Evolutionary conservation across 2,329 filamentous ascomycete species (phyloP), one percentile per base, ranked within the genome.

Genomic region (Alternaria sp.): DNA sequence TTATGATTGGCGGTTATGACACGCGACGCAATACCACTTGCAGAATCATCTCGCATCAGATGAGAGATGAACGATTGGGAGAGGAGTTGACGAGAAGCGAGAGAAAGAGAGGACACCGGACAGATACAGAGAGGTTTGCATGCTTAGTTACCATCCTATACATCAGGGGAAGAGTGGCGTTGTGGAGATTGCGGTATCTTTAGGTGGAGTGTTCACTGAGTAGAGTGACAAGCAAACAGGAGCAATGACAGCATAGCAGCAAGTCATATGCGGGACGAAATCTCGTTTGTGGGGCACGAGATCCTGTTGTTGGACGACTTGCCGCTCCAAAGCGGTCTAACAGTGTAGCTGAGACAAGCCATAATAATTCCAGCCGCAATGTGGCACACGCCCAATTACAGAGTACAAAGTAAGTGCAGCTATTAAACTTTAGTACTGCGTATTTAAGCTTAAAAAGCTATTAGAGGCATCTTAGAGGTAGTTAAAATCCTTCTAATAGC

Each of bases 241-340:
- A 40, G 19, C 17, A 15, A 46, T 56, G 53, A 46, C 40, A 46
- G 23, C 17, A 30, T 45, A 21, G 13, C 26, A 21, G 13, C 23
- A 56, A 30, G 36, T 46, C 9, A 55, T n/a, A 23, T 55, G 36
- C 12, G 52, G 25, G 25, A 43, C 32, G 32, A 17, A 26, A 45
- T 44, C 52, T 28, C 40, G 40, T 25, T 36, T 40, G 55, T 36
- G 45, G 46, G 45, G 45, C 53, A 46, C 45, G 25, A 57, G 53
- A 57, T 50, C 45, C 32, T 49, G 43, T 28, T 26, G 44, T 36
- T 57, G 28, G 23, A 57, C 43, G 28, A 51, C 30, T 40, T 57
- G 55, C 55, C 45, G 21, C 21, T 51, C 55, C 19, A 57, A 51
- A 57, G 30, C 55, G 13, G 26, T 49, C 54, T 49, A 49, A 26